Conservation (phyloP, 306 rosid species). For the Argentina anserina region DNA sequence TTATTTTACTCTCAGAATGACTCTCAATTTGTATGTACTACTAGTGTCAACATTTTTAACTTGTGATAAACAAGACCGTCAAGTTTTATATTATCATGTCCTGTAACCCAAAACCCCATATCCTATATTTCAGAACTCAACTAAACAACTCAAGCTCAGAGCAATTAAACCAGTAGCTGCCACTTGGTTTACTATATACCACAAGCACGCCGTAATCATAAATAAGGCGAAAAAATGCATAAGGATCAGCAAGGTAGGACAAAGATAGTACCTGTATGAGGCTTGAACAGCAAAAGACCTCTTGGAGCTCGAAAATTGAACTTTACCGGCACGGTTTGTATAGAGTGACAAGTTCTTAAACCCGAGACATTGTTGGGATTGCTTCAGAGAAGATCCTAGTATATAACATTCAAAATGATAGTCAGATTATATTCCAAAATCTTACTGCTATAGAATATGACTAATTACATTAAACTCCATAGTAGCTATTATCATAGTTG, state of each 20-base stretch:
- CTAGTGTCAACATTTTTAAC: not conserved
- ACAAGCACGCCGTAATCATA: not conserved
- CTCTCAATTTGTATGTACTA: not conserved
- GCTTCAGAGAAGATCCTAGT: conserved; percentile 40
- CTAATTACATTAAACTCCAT: not conserved
- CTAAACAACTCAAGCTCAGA: not conserved
- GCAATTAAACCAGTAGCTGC: not conserved
- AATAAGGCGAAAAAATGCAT: not conserved
- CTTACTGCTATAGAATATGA: not conserved
- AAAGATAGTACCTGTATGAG: conserved; percentile 55
- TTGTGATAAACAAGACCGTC: not conserved
- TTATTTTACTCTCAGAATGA: not conserved
- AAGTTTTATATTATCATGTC: not conserved
- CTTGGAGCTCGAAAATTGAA: conserved; percentile 41
- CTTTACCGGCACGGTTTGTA: conserved; percentile 30
- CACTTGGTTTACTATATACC: not conserved
- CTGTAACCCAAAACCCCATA: not conserved
- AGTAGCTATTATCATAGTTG: not conserved
- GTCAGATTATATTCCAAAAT: not conserved
- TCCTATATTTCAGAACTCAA: not conserved
- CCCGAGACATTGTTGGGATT: conserved; percentile 34
- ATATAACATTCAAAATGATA: not conserved
- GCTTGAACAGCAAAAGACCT: conserved; percentile 64
- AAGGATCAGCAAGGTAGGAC: conserved; percentile 1
- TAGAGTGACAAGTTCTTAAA: conserved; percentile 34